Conservation (phyloP, 169 alveolate genomes). For the Plasmodium vivax region DNA sequence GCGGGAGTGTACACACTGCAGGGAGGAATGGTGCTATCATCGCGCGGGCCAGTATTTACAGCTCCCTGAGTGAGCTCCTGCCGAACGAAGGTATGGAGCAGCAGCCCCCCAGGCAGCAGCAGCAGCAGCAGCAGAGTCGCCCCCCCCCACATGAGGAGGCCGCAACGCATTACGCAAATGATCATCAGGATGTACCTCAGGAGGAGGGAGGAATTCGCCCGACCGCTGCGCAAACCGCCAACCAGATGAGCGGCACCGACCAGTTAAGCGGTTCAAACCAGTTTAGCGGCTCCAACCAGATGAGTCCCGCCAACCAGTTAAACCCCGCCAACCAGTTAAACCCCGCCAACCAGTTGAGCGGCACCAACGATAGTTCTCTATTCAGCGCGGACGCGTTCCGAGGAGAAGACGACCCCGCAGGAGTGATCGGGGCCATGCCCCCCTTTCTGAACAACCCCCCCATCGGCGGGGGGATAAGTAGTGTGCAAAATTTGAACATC, state of each 20-base stretch:
- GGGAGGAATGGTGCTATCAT: neutral
- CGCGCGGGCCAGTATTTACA: neutral
- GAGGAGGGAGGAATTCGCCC: neutral
- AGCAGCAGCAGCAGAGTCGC: neutral
- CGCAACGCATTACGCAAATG: neutral
- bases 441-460: neutral
- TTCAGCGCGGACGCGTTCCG: neutral
- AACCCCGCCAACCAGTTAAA: too few species aligned
- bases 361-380: neutral
- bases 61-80: neutral
- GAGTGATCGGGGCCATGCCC: neutral
- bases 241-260: neutral
- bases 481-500: conserved; percentile 20
- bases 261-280: too few species aligned
- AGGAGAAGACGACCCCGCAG: neutral
- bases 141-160: neutral
- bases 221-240: neutral
- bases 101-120: neutral
- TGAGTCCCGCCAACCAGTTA: too few species aligned
- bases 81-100: neutral
- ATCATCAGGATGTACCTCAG: neutral
- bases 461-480: neutral
- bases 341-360: neutral
- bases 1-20: neutral
- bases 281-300: too few species aligned